Evolutionary conservation across 1,284 basidiomycete species (phyloP).

Genomic region (Entoloma clypeatum): DNA sequence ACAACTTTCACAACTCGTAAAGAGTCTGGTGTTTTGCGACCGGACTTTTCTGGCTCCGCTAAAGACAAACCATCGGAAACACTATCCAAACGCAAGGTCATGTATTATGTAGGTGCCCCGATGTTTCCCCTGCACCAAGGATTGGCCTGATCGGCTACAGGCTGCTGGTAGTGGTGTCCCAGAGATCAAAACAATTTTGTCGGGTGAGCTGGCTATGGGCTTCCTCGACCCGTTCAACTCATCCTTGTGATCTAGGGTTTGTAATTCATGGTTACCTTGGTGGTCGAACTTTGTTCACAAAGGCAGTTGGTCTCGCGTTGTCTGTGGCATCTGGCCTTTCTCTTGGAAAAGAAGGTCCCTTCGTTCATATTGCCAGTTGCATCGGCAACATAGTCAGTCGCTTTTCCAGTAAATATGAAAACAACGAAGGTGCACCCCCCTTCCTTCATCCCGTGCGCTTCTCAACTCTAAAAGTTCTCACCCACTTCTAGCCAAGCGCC

Average conservation of each 20-base stretch:
- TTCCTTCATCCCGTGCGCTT: conserved; percentile 1
- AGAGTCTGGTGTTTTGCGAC: conserved; percentile 71
- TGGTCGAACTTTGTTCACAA: conserved; percentile 86
- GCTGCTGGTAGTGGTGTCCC: conserved; percentile 96
- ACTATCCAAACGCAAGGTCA: conserved; percentile 56
- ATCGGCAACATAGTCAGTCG: conserved; percentile 94
- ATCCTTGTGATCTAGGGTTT: conserved; percentile 56
- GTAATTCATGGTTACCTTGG: conserved; percentile 98
- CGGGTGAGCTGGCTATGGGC: conserved; percentile 44
- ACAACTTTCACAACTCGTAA: conserved; percentile 85
- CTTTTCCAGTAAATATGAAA: conserved; percentile 85
- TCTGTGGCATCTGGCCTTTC: conserved; percentile 90
- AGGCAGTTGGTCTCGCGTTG: conserved; percentile 84
- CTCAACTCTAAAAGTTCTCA: conserved; percentile 4
- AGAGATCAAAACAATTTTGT: conserved; percentile 95
- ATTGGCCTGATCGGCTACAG: conserved; percentile 32
- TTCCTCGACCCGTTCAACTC: conserved; percentile 5
- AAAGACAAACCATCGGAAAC: conserved; percentile 21
- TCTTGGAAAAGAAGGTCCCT: conserved; percentile 93
- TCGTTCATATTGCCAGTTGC: conserved; percentile 95
- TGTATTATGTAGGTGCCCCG: conserved; percentile 70
- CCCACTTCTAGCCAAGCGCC: conserved; percentile 66
- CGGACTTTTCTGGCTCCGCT: conserved; percentile 38
- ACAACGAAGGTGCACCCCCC: conserved; percentile 78
- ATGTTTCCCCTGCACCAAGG: conserved; percentile 7